These are phyloP conservation scores for Macrolepiota dolichaula DNA, from an alignment of 768 basidiomycete species.

Conservation along the genomic window DNA sequence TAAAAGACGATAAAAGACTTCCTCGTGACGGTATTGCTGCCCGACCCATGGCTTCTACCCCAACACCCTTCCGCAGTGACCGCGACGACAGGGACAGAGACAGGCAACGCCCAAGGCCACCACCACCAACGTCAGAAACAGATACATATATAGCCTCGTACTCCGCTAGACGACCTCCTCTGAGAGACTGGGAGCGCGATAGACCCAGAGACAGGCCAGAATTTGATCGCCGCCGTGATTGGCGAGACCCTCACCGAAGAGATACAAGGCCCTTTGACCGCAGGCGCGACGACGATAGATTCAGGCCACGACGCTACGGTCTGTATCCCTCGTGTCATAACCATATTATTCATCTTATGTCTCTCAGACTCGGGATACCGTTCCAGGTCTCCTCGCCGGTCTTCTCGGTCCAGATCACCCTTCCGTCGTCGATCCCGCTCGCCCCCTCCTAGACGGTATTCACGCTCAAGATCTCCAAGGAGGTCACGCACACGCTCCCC, in stretches of 20 bases:
- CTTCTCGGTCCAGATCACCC: conserved; percentile 8
- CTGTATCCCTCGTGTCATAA: background rate
- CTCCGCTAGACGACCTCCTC: conserved; percentile 15
- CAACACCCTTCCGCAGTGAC: conserved; percentile 12
- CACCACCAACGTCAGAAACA: background rate
- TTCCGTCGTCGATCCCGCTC: conserved; percentile 5
- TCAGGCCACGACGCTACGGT: conserved; percentile 6
- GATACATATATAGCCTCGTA: conserved; percentile 24
- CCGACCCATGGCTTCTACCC: conserved; percentile 15
- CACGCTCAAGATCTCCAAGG: conserved; percentile 12
- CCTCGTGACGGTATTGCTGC: conserved; percentile 2
- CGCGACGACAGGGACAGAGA: conserved; percentile 10
- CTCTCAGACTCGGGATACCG: conserved; percentile 8
- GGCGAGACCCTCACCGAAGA: conserved; percentile 15
- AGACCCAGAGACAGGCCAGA: conserved; percentile 16
- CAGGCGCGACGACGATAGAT: conserved; percentile 11
- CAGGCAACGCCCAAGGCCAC: conserved; percentile 7
- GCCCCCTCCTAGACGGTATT: background rate
- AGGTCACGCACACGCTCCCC: conserved; percentile 11
- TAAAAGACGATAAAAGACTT: conserved; percentile 2
- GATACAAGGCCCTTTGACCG: conserved; percentile 11
- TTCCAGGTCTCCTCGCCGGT: conserved; percentile 16
- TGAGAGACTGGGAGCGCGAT: conserved; percentile 13
- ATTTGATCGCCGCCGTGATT: conserved; percentile 18
- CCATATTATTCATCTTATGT: background rate